Evolutionary conservation across 306 rosid species (phyloP), one percentile per base, ranked within the genome.

Genomic region (Quercus dentata): DNA sequence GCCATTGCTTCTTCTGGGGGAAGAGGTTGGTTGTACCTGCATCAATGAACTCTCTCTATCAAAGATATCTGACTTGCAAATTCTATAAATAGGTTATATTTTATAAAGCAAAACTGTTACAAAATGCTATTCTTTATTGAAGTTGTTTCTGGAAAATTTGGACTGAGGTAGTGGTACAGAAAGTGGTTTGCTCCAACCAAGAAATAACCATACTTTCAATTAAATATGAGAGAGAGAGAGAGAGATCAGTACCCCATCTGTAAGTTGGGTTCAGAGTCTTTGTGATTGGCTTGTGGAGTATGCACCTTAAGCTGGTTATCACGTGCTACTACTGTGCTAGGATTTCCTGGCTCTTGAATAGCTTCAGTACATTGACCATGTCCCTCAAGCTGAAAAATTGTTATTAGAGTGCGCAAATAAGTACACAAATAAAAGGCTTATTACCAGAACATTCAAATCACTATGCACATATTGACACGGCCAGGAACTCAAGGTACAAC

Each of bases 321-420:
- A 38, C 20, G 41, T 4, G 67, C 68, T 13, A 33, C 49, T 20
- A 33, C 49, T 20, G 19, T 64, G 6, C 25, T 73, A 77, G n/a
- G 75, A 21, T 81, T 64, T 62, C 56, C 54, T n/a, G 58, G 61
- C 3, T 57, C 74, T 76, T 82, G 56, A 67, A 9, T 74, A 4
- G 35, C 30, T 69, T 69, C 21, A 8, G 72, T 69, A 11, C 9
- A 55, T 56, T 33, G 84, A 38, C 83, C 87, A 56, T 10, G 82
- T 80, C 71, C 70, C 84, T 86, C 81, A 18, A 87, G 80, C 91
- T 87, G 63, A 57, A 76, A 69, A 76, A 69, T 63, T 71, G 61
- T 41, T 41, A 8, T 41, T 41, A 8, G 46, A 41, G 46, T 41
- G 2, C 46, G 46, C 46, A 41, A 41, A n/a, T 2, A 20, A 27